phyloP scores from a whole-genome alignment of 2,329 filamentous ascomycete species.

The Arthrocladium fulminans region DNA sequence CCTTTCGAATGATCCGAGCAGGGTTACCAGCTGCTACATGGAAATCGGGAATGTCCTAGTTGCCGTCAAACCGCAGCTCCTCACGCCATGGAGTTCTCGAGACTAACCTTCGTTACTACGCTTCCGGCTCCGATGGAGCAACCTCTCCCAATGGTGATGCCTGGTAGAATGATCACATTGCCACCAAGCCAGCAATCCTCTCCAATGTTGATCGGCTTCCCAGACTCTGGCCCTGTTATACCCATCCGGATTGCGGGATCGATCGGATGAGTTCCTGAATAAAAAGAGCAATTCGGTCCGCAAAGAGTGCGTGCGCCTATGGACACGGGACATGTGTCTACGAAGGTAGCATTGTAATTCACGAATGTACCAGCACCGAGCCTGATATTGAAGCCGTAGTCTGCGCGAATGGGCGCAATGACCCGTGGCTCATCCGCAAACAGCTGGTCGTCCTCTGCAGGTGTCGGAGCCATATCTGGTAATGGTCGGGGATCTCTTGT shows the following conservation, averaged over 20 bases:
- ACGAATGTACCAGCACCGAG: slow-evolving; percentile 65
- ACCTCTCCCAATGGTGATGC: slow-evolving; percentile 69
- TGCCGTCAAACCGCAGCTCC: not conserved
- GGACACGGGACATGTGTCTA: slow-evolving; percentile 67
- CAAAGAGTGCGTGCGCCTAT: slow-evolving; percentile 70
- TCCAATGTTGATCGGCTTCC: slow-evolving; percentile 63
- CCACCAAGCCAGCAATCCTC: slow-evolving; percentile 77
- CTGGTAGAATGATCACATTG: slow-evolving; percentile 61
- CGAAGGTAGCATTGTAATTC: slow-evolving; percentile 64
- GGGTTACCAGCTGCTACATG: slow-evolving; percentile 36
- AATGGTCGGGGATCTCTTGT: slow-evolving; percentile 46
- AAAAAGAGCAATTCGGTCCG: slow-evolving; percentile 71
- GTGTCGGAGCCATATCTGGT: slow-evolving; percentile 48
- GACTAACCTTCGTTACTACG: slow-evolving; percentile 63
- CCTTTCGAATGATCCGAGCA: slow-evolving; percentile 31
- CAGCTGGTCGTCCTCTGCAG: slow-evolving; percentile 56
- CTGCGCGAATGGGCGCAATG: slow-evolving; percentile 59
- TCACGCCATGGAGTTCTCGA: not conserved
- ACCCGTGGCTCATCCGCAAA: slow-evolving; percentile 61
- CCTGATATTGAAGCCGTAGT: slow-evolving; percentile 69
- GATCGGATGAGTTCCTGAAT: slow-evolving; percentile 64
- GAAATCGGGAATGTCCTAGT: slow-evolving; percentile 34
- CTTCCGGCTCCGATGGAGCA: slow-evolving; percentile 68
- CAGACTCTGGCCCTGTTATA: slow-evolving; percentile 63
- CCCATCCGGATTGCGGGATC: slow-evolving; percentile 68